phyloP scores from a whole-genome alignment of 768 basidiomycete species.

The Panellus pusillus region DNA sequence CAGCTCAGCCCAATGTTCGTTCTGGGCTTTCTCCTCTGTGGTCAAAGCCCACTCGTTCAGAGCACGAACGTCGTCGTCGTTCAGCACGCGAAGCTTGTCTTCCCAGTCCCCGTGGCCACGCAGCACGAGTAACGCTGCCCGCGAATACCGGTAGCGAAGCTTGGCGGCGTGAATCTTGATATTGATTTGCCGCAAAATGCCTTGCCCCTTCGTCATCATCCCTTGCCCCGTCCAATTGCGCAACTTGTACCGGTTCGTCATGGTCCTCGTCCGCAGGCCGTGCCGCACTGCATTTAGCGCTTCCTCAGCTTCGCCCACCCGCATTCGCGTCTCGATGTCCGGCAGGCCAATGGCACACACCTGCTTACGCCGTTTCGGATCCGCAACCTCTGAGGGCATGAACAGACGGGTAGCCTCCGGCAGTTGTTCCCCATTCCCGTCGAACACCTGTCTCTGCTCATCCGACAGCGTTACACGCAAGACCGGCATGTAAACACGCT shows the following conservation, averaged over 20 bases:
- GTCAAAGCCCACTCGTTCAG: background rate
- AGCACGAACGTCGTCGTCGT: background rate
- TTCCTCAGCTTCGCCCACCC: background rate
- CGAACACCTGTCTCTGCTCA: too few species aligned
- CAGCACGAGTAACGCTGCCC: background rate
- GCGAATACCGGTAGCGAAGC: background rate
- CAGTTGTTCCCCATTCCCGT: too few species aligned
- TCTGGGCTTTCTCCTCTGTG: background rate
- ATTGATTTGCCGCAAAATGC: background rate
- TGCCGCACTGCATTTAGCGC: background rate
- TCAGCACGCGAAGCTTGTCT: background rate
- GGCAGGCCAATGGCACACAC: background rate
- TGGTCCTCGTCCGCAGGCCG: background rate
- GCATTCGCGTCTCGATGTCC: background rate
- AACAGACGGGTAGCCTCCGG: too few species aligned
- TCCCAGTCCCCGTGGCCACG: background rate
- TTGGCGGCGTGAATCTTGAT: background rate
- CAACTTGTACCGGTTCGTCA: background rate
- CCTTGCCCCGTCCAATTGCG: background rate
- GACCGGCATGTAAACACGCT: too few species aligned
- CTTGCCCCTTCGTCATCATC: background rate
- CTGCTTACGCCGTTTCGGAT: background rate
- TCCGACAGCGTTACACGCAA: too few species aligned
- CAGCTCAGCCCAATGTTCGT: background rate
- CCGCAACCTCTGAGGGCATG: background rate